A percentile compares a stretch with the other conserved stretches of the same genome.
phyloP scores from a whole-genome alignment of 306 rosid species.

The Fagus sylvatica region DNA sequence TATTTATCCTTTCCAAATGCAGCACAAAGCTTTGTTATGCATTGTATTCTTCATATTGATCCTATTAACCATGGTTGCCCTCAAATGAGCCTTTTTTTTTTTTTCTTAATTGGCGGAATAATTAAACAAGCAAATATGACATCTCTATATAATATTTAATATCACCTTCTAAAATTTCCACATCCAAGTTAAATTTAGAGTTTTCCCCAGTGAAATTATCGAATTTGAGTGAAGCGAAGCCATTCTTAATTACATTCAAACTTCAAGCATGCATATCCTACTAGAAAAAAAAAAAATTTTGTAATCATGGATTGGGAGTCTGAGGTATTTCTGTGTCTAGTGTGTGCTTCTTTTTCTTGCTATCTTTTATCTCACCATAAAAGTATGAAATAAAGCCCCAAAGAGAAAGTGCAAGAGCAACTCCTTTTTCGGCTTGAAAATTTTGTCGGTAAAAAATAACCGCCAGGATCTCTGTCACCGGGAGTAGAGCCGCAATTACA shows the following conservation, averaged over 20 bases:
- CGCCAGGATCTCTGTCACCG: slow-evolving; percentile 58
- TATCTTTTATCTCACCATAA: slow-evolving; percentile 59
- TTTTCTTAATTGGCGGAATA: too few species aligned
- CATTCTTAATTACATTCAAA: not conserved
- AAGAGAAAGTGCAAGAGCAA: slow-evolving; percentile 56
- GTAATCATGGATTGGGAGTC: slow-evolving; percentile 20
- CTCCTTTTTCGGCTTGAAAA: slow-evolving; percentile 60
- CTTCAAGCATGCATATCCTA: not conserved
- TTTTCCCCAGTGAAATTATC: not conserved
- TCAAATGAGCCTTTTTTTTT: too few species aligned
- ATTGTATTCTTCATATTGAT: too few species aligned
- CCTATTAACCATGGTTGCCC: too few species aligned
- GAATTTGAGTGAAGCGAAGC: not conserved
- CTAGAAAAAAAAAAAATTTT: not conserved
- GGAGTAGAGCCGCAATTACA: slow-evolving; percentile 55
- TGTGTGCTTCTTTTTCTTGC: slow-evolving; percentile 8
- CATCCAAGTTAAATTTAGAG: too few species aligned
- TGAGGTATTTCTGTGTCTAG: slow-evolving; percentile 16
- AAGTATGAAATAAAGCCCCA: slow-evolving; percentile 80
- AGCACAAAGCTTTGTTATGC: too few species aligned
- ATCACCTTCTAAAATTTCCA: too few species aligned
- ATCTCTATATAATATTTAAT: too few species aligned
- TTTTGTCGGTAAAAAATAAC: slow-evolving; percentile 60
- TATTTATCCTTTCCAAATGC: too few species aligned
- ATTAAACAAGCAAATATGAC: too few species aligned